phyloP scores from a whole-genome alignment of 106 monocot species.

The Narthecium ossifragum region DNA sequence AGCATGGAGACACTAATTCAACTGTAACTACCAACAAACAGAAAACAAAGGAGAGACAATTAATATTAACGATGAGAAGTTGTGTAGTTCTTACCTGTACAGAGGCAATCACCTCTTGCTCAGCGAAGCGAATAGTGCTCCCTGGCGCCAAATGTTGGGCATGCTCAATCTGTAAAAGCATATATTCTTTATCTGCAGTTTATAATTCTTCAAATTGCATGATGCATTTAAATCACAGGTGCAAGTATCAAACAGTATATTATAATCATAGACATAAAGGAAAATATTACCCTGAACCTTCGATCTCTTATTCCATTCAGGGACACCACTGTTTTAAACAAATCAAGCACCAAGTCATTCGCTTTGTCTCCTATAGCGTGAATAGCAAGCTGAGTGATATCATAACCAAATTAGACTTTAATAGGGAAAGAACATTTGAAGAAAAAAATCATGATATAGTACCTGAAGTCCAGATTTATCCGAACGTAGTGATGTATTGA shows the following conservation, averaged over 20 bases:
- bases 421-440: not conserved
- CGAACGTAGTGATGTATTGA: conserved; percentile 53
- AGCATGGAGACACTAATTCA: too few species aligned
- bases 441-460: not conserved
- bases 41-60: too few species aligned
- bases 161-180: conserved; percentile 86
- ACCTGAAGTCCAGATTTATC: conserved; percentile 86
- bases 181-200: too few species aligned
- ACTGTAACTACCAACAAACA: too few species aligned
- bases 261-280: too few species aligned
- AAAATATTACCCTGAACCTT: conserved; percentile 88
- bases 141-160: conserved; percentile 78
- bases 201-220: too few species aligned
- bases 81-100: too few species aligned
- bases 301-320: conserved; percentile 65
- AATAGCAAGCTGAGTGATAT: conserved; percentile 65
- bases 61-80: too few species aligned
- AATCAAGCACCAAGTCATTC: conserved; percentile 80
- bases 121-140: conserved; percentile 61
- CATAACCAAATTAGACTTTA: not conserved
- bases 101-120: conserved; percentile 67
- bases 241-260: too few species aligned
- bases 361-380: conserved; percentile 99
- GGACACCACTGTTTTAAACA: conserved; percentile 40
- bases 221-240: too few species aligned